phyloP scores from a whole-genome alignment of 164 flowering plant species.

The Chimonanthus praecox region DNA sequence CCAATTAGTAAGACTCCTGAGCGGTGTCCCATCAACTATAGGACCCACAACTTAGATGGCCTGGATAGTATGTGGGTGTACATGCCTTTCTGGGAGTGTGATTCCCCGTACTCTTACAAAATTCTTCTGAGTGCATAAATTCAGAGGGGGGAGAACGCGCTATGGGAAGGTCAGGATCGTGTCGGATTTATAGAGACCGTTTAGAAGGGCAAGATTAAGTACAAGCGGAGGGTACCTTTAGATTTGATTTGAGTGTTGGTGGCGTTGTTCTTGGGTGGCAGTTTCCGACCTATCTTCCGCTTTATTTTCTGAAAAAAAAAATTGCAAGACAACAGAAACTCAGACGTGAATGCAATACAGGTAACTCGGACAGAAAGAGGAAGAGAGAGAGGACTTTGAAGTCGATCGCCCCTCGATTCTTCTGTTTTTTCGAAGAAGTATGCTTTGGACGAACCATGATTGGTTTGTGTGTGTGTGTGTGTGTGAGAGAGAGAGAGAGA shows the following conservation, averaged over 20 bases:
- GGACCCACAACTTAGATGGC: neutral
- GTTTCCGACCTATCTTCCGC: slow-evolving; percentile 80
- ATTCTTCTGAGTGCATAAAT: too few relatives aligned
- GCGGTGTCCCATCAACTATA: neutral
- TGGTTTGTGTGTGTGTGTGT: neutral
- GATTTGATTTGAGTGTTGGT: slow-evolving; percentile 80
- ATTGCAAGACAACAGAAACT: neutral
- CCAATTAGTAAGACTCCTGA: neutral
- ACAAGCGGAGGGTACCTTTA: slow-evolving; percentile 44
- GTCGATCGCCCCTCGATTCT: slow-evolving; percentile 43
- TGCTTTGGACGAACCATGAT: slow-evolving; percentile 18
- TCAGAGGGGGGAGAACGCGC: too few relatives aligned
- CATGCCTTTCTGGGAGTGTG: too few relatives aligned
- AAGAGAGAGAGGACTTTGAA: slow-evolving; percentile 44
- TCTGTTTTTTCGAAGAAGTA: slow-evolving; percentile 35
- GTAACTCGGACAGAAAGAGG: neutral
- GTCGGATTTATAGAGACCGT: neutral
- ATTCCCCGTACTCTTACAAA: too few relatives aligned
- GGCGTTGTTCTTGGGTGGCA: slow-evolving; percentile 83
- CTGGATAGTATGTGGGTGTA: neutral
- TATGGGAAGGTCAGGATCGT: too few relatives aligned
- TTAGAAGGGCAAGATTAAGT: neutral
- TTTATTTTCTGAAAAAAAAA: slow-evolving; percentile 65
- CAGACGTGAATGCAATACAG: neutral
- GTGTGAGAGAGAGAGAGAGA: too few relatives aligned